Percentiles rank a stretch among this genome's conserved stretches.
phyloP scores from a whole-genome alignment of 2,329 filamentous ascomycete genomes.

The Curvularia hawaiiensis region DNA sequence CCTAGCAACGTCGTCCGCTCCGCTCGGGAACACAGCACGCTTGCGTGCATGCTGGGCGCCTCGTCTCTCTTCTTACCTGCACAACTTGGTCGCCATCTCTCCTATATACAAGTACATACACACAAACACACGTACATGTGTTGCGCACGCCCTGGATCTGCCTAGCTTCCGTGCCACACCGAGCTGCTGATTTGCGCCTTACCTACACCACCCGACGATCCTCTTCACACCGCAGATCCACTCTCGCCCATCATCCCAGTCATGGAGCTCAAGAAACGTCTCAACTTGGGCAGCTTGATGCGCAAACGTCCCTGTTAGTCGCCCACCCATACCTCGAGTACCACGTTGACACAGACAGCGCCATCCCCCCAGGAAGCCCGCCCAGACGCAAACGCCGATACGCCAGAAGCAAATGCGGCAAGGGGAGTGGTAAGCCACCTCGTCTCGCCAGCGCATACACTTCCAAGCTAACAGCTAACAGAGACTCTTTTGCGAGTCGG shows the following conservation, averaged over 20 bases:
- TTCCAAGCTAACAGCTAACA: constrained; percentile 45
- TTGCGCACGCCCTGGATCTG: neutral
- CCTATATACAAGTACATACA: neutral
- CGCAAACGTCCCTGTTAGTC: constrained; percentile 38
- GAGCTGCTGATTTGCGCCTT: constrained; percentile 1
- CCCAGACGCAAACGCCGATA: constrained; percentile 53
- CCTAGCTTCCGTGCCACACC: neutral
- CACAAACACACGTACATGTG: neutral
- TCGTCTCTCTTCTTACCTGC: constrained; percentile 2
- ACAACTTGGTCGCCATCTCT: neutral
- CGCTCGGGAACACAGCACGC: neutral
- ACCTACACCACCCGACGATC: neutral
- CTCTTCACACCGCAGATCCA: neutral
- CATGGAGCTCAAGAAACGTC: constrained; percentile 49
- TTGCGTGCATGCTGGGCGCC: constrained; percentile 8
- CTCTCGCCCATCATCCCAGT: constrained; percentile 13
- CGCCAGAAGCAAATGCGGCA: constrained; percentile 69
- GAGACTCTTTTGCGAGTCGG: constrained; percentile 83
- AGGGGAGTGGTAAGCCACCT: constrained; percentile 66
- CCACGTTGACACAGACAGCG: constrained; percentile 20
- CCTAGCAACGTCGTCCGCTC: constrained; percentile 10
- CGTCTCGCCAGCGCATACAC: constrained; percentile 3
- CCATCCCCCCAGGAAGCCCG: constrained; percentile 35
- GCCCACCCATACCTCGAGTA: neutral
- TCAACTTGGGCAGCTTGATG: constrained; percentile 45